Conservation (phyloP, 2,329 filamentous ascomycete genomes). For the Epichloe aotearoae region DNA sequence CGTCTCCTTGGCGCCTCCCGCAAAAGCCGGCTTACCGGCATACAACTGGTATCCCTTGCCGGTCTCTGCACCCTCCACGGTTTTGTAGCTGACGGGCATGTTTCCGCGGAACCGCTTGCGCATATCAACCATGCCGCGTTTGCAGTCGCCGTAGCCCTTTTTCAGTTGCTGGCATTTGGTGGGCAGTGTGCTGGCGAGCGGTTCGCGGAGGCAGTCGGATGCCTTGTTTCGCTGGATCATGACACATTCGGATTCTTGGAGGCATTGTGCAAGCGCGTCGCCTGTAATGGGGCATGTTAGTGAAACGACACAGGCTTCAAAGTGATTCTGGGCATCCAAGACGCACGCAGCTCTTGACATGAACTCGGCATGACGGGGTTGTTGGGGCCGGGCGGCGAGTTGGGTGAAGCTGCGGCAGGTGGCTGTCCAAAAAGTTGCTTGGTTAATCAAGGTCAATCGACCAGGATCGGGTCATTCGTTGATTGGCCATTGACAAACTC, state of each 20-base stretch:
- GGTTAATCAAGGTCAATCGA: too few species aligned
- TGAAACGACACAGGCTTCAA: too few species aligned
- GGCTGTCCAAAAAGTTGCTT: background rate
- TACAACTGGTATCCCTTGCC: constrained; percentile 59
- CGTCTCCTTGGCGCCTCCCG: constrained; percentile 48
- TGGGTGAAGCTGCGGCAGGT: background rate
- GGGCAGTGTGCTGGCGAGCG: constrained; percentile 70
- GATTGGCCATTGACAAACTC: too few species aligned
- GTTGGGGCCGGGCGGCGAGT: background rate
- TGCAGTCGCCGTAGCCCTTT: constrained; percentile 88
- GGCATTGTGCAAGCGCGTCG: constrained; percentile 82
- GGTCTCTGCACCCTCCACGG: constrained; percentile 40
- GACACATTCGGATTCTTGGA: constrained; percentile 93
- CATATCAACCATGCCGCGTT: constrained; percentile 95
- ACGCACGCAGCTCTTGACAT: constrained; percentile 89
- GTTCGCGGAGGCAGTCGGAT: constrained; percentile 74
- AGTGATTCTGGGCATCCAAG: background rate
- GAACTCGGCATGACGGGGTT: constrained; percentile 65
- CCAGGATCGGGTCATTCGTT: too few species aligned
- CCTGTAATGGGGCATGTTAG: constrained; percentile 36
- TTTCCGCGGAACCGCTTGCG: constrained; percentile 95
- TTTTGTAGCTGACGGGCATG: constrained; percentile 59
- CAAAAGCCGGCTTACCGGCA: constrained; percentile 60
- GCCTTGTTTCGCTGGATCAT: constrained; percentile 82
- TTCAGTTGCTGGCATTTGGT: constrained; percentile 84